phyloP scores from a whole-genome alignment of 2,329 filamentous ascomycete genomes.

The Nannizziopsis arthrosporioides region DNA sequence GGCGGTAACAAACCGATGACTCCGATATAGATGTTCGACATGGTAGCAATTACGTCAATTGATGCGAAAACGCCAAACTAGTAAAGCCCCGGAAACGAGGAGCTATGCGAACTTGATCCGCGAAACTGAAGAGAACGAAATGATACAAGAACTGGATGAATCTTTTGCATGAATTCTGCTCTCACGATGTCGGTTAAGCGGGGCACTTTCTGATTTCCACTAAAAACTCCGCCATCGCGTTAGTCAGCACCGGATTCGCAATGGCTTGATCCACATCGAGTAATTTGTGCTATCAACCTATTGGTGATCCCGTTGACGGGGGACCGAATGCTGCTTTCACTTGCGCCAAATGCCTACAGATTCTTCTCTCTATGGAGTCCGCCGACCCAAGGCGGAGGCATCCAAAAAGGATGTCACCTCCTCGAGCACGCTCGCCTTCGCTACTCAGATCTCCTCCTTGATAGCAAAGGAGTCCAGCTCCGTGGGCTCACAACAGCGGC shows the following conservation, averaged over 20 bases:
- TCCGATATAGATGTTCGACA: slow-evolving; percentile 33
- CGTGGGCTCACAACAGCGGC: slow-evolving; percentile 29
- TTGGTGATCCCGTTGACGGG: no score
- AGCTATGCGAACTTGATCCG: neutral
- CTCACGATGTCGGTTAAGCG: neutral
- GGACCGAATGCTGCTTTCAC: no score
- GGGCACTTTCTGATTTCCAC: neutral
- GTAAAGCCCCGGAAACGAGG: neutral
- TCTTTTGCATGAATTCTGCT: no score
- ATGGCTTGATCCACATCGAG: neutral
- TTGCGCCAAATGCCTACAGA: slow-evolving; percentile 8
- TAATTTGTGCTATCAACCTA: no score
- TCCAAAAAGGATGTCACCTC: slow-evolving; percentile 54
- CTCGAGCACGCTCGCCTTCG: slow-evolving; percentile 68
- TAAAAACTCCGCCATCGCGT: neutral
- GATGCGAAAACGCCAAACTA: neutral
- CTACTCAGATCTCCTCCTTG: slow-evolving; percentile 73
- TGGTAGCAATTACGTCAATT: slow-evolving; percentile 15
- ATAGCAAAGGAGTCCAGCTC: slow-evolving; percentile 44
- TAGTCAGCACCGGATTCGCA: neutral
- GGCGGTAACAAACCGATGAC: slow-evolving; percentile 27
- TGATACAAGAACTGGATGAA: no score
- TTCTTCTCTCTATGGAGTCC: slow-evolving; percentile 58
- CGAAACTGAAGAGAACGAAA: neutral
- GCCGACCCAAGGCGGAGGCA: slow-evolving; percentile 51